Evolutionary conservation across 1,139 yeast genomes (phyloP).

Genomic region (Pichia sp.): DNA sequence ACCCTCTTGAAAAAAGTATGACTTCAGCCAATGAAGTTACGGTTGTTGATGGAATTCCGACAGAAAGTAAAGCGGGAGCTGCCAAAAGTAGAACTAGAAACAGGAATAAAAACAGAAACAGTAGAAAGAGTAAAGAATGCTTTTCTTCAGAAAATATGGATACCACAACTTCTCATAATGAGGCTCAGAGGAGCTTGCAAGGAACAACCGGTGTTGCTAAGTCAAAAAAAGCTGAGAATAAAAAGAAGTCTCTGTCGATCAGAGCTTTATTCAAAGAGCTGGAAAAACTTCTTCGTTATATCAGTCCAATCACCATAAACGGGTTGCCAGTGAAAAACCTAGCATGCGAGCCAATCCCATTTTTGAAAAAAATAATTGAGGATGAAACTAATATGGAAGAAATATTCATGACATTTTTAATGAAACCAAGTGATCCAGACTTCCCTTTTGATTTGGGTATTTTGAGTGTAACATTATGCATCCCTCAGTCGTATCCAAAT

Average conservation of each 20-base stretch:
- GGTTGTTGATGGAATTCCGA: too few species aligned
- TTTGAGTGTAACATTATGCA: slow-evolving; percentile 47
- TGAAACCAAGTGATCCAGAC: slow-evolving; percentile 66
- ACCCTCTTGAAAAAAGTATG: too few species aligned
- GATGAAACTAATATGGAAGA: slow-evolving; percentile 19
- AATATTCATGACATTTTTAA: slow-evolving; percentile 28
- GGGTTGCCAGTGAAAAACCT: slow-evolving; percentile 25
- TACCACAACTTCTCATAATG: too few species aligned
- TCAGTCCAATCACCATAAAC: slow-evolving; percentile 28
- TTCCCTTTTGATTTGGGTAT: slow-evolving; percentile 61
- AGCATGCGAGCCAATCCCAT: slow-evolving; percentile 21
- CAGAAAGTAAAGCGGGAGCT: too few species aligned
- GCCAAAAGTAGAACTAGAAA: not conserved
- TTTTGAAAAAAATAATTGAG: slow-evolving; percentile 18
- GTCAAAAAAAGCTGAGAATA: not conserved
- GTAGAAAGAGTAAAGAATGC: not conserved
- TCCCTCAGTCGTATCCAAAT: slow-evolving; percentile 56
- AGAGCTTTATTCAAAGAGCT: slow-evolving; percentile 8
- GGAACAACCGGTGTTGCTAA: not conserved
- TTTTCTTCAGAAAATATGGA: too few species aligned
- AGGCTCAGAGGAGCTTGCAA: not conserved
- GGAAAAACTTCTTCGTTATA: slow-evolving; percentile 7
- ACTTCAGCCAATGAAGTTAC: too few species aligned
- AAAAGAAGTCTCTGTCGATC: not conserved
- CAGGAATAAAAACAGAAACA: not conserved